Evolutionary conservation across 345 rosid species (phyloP), one percentile per base, ranked within the genome.

Genomic region (Eutrema heterophyllum): DNA sequence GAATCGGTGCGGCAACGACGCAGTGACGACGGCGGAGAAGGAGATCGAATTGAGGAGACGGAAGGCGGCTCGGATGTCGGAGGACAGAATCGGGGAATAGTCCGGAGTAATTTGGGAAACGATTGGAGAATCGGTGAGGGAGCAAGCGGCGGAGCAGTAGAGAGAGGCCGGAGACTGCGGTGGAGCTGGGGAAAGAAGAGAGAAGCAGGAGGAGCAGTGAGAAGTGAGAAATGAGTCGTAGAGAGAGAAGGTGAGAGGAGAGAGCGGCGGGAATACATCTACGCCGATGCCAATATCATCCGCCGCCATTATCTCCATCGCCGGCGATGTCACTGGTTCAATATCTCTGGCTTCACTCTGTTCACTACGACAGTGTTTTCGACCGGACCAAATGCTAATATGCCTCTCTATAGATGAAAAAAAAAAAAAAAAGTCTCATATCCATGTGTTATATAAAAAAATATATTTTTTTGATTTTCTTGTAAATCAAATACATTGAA

Each of bases 21-120:
- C 36, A 21, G 72, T 53, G 24, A 43, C 38, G 55, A 41, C 13
- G 46, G 21, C 32, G 40, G 78, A 18, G 64, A 73, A 8, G 40
- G 80, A 51, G 73, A 41, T 29, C 44, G 76, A 76, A 26, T 29
- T 76, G 72, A 84, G 93, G 64, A 92, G 85, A 80, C 80, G 89
- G 81, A 90, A 86, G 56, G 97, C 86, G 21, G 81, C 81, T 39
- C 86, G 81, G 59, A 89, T 81, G 50, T 86, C 89, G 72, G 91
- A 67, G 64, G 86, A 56, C 67, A 61, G 74, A 24, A 57, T 26
- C 48, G 67, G 58, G 9, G 67, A 39, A 26, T 56, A 32, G 55
- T 67, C 68, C 7, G 59, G 73, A 38, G 71, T 69, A 59, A 50
- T 8, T 36, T 36, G 40, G 11, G 40, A 63, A 52, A 56, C 66